Evolutionary conservation across 192 early-diverging fungal species (phyloP).

Genomic region (Umbelopsis sp.): DNA sequence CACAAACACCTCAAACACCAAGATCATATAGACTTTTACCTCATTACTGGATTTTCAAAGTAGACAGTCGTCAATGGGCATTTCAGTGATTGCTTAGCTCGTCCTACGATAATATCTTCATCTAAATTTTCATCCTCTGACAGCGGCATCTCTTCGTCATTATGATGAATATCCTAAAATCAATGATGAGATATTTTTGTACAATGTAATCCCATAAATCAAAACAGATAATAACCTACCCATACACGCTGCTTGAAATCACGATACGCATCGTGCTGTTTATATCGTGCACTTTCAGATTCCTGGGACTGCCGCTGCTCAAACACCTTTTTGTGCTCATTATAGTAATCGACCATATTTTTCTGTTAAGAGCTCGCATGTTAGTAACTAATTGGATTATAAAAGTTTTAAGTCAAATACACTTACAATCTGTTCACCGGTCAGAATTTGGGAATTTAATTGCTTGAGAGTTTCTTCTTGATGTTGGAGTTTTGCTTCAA

Average conservation of each 20-base stretch:
- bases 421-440: conserved; percentile 29
- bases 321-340: neutral
- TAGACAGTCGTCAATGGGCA: conserved; percentile 36
- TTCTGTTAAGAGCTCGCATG: conserved; percentile 18
- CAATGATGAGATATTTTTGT: neutral
- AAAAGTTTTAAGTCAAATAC: neutral
- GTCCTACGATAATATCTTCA: conserved; percentile 33
- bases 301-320: neutral
- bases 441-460: neutral
- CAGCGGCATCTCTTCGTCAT: conserved; percentile 27
- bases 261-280: conserved; percentile 16
- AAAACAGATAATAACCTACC: conserved; percentile 15
- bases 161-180: conserved; percentile 34
- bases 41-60: conserved; percentile 35
- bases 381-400: neutral
- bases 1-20: neutral
- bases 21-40: conserved; percentile 12
- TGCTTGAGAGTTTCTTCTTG: conserved; percentile 11
- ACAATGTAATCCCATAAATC: neutral
- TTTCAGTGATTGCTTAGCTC: conserved; percentile 23
- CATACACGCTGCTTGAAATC: conserved; percentile 35
- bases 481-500: conserved; percentile 12
- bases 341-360: conserved; percentile 20
- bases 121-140: conserved; percentile 13
- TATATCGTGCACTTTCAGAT: conserved; percentile 15